phyloP scores from a whole-genome alignment of 345 rosid genomes.

The Salix dunnii region DNA sequence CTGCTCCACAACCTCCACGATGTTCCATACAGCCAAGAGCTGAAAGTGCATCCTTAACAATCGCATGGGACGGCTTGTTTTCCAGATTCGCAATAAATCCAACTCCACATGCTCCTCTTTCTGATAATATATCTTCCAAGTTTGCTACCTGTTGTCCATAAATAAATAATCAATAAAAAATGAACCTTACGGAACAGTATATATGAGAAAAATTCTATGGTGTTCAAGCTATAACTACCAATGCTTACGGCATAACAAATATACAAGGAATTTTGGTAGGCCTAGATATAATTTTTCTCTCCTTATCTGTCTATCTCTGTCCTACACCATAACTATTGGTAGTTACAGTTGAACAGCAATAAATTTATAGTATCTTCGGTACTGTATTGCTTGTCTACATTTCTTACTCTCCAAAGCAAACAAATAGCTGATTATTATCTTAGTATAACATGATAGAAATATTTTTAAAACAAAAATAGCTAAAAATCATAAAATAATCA shows the following conservation, averaged over 20 bases:
- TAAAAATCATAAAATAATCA: background rate
- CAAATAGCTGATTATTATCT: background rate
- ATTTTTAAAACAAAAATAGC: background rate
- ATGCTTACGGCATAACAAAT: too few relatives aligned
- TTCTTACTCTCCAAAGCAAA: background rate
- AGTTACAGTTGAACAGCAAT: too few relatives aligned
- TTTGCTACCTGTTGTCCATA: slow-evolving; percentile 55
- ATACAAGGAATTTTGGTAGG: too few relatives aligned
- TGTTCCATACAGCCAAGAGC: slow-evolving; percentile 99
- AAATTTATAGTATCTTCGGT: background rate
- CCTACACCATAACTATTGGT: too few relatives aligned
- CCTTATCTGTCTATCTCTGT: too few relatives aligned
- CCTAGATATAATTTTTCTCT: too few relatives aligned
- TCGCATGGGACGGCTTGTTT: slow-evolving; percentile 76
- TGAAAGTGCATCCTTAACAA: slow-evolving; percentile 71
- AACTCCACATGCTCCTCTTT: slow-evolving; percentile 99
- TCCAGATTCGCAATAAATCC: slow-evolving; percentile 98
- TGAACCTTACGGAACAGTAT: background rate
- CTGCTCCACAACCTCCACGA: slow-evolving; percentile 99
- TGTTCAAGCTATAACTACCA: too few relatives aligned
- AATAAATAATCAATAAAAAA: background rate
- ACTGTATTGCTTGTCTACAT: background rate
- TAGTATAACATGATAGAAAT: background rate
- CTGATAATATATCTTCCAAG: slow-evolving; percentile 82
- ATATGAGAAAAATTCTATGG: too few relatives aligned